Conservation (phyloP, 306 rosid species). For the Acacia acuminata region DNA sequence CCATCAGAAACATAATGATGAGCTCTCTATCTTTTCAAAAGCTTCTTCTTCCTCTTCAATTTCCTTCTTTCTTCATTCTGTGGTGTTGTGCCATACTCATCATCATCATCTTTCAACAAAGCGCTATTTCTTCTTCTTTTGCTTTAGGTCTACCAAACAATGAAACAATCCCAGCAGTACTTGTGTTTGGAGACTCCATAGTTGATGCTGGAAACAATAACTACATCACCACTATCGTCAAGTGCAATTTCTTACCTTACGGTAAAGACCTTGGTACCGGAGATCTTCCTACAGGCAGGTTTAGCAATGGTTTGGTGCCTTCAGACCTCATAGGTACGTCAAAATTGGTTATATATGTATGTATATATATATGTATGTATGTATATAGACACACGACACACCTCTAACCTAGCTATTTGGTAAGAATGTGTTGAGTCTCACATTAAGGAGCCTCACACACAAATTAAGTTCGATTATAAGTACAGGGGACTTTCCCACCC, state of each 20-base stretch:
- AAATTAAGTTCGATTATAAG: too few species aligned
- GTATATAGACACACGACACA: too few species aligned
- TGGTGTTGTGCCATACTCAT: constrained; percentile 11
- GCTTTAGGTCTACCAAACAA: constrained; percentile 6
- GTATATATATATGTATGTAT: too few species aligned
- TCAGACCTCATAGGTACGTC: constrained; percentile 33
- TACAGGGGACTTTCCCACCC: neutral
- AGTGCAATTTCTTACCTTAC: constrained; percentile 71
- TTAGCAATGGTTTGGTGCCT: constrained; percentile 66
- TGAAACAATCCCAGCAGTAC: constrained; percentile 58
- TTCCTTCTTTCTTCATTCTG: neutral
- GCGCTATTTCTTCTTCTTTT: neutral
- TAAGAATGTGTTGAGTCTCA: neutral
- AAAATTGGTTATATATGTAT: neutral
- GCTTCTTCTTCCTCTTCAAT: neutral
- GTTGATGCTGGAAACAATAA: constrained; percentile 85
- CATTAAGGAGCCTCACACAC: too few species aligned
- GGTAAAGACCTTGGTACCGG: constrained; percentile 61
- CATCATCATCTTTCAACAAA: constrained; percentile 17
- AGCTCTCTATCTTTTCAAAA: neutral
- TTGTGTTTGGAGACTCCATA: constrained; percentile 76
- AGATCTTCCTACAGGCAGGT: constrained; percentile 61
- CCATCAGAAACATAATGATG: constrained; percentile 16
- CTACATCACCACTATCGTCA: constrained; percentile 44
- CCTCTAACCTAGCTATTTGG: too few species aligned